These are phyloP conservation scores for Rhodamnia argentea DNA, from an alignment of 345 rosid species.

Conservation along the genomic window DNA sequence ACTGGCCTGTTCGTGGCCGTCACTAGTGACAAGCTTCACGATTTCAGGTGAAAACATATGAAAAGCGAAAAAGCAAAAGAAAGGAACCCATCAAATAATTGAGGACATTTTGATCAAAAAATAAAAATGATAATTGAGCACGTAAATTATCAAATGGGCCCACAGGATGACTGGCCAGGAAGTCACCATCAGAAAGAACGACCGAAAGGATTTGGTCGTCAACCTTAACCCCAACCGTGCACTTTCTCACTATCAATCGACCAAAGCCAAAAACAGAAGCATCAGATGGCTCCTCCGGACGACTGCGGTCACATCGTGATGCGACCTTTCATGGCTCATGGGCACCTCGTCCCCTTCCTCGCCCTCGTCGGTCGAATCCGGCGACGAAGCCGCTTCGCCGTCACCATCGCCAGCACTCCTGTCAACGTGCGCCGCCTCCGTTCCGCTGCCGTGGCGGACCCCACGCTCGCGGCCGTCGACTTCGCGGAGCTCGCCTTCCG, in stretches of 20 bases:
- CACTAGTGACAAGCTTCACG: no score
- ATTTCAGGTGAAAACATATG: no score
- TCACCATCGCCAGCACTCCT: slow-evolving; percentile 36
- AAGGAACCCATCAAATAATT: no score
- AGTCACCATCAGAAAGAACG: no score
- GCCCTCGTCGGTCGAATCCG: slow-evolving; percentile 25
- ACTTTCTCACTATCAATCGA: not conserved
- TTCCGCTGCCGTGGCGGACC: slow-evolving; percentile 3
- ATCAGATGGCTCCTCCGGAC: not conserved
- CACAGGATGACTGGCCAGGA: no score
- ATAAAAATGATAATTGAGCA: no score
- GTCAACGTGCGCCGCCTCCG: slow-evolving; percentile 24
- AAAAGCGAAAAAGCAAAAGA: no score
- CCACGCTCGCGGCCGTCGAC: not conserved
- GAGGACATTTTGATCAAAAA: no score
- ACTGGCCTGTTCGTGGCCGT: no score
- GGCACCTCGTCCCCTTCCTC: slow-evolving; percentile 50
- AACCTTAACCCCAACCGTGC: no score
- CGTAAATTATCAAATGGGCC: no score
- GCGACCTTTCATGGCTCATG: slow-evolving; percentile 35
- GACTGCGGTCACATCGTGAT: not conserved
- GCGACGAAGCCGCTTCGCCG: slow-evolving; percentile 10
- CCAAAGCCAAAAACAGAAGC: not conserved
- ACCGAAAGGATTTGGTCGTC: no score
- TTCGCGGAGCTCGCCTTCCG: slow-evolving; percentile 21